Percentiles rank a stretch among this genome's conserved stretches.
Evolutionary conservation across 176 grass and related monocot species (phyloP).

Genomic region (Echinochloa phyllopogon): DNA sequence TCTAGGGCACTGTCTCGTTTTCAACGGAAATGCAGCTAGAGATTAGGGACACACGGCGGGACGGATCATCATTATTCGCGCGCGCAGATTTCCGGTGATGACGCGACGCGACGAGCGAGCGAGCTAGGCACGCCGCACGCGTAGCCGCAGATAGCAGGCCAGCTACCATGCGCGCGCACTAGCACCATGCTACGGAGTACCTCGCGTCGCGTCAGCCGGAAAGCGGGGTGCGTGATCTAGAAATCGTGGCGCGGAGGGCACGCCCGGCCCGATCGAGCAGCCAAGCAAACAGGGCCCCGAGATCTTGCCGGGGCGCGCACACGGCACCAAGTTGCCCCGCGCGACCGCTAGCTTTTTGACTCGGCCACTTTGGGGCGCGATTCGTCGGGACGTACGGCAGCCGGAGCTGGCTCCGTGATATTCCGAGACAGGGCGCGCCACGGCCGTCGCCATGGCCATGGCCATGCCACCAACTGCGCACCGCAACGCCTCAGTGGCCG

Average conservation of each 20-base stretch:
- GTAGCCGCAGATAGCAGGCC: neutral
- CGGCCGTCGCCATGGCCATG: neutral
- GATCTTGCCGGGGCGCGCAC: slow-evolving; percentile 17
- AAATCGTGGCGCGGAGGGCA: slow-evolving; percentile 34
- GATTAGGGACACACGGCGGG: neutral
- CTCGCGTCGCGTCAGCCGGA: slow-evolving; percentile 24
- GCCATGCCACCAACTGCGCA: neutral
- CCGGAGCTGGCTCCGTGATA: neutral
- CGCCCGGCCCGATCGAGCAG: neutral
- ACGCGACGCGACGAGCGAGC: slow-evolving; percentile 13
- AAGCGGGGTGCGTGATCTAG: slow-evolving; percentile 15
- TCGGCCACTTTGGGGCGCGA: neutral
- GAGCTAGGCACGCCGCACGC: too few relatives aligned
- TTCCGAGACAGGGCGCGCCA: neutral
- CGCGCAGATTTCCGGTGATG: neutral
- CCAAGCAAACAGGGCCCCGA: neutral
- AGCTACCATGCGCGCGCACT: slow-evolving; percentile 7
- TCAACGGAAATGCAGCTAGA: neutral
- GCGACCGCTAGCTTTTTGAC: neutral
- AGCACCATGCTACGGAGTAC: neutral
- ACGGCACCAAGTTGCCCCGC: neutral
- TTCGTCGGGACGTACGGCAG: neutral
- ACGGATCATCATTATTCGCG: neutral
- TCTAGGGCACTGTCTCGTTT: neutral
- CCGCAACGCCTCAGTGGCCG: neutral